Evolutionary conservation across 2,329 filamentous ascomycete species (phyloP).

Genomic region (Harringtonia lauricola): DNA sequence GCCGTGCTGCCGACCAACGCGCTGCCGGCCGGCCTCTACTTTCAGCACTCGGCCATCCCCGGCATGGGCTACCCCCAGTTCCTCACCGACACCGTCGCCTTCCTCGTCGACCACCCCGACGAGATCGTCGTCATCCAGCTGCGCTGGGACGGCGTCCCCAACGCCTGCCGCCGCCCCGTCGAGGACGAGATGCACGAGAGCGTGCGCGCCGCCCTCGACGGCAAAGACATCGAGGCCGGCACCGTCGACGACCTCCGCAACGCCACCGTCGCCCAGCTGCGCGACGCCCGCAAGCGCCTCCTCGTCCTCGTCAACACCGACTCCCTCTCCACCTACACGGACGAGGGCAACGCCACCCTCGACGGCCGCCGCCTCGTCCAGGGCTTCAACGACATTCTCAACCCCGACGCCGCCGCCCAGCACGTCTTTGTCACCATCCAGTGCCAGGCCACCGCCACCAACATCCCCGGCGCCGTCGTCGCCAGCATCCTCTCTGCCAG

Average conservation of each 20-base stretch:
- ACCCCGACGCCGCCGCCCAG: constrained; percentile 18
- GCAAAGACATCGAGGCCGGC: constrained; percentile 17
- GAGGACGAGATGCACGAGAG: constrained; percentile 27
- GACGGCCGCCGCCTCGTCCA: constrained; percentile 25
- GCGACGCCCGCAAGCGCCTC: constrained; percentile 23
- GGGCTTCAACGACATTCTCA: constrained; percentile 22
- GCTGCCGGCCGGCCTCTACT: constrained; percentile 35
- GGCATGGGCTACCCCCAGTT: constrained; percentile 35
- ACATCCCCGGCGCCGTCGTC: constrained; percentile 33
- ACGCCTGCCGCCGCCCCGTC: constrained; percentile 29
- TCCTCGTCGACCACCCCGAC: constrained; percentile 26
- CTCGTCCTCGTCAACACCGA: constrained; percentile 25
- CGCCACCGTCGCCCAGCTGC: constrained; percentile 21
- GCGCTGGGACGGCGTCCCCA: constrained; percentile 36
- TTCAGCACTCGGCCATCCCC: constrained; percentile 38
- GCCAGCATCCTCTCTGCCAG: constrained; percentile 32
- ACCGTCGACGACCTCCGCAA: constrained; percentile 22
- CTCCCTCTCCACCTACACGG: constrained; percentile 28
- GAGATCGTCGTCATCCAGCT: constrained; percentile 39
- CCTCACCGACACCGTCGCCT: constrained; percentile 26
- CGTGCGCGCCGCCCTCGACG: constrained; percentile 22
- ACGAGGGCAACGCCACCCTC: constrained; percentile 28
- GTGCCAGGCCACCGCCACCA: constrained; percentile 39
- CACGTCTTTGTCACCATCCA: constrained; percentile 31
- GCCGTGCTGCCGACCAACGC: constrained; percentile 23